These are phyloP conservation scores for Geotrichum cucujoidarum DNA, from an alignment of 1,139 yeast genomes.

Conservation along the genomic window DNA sequence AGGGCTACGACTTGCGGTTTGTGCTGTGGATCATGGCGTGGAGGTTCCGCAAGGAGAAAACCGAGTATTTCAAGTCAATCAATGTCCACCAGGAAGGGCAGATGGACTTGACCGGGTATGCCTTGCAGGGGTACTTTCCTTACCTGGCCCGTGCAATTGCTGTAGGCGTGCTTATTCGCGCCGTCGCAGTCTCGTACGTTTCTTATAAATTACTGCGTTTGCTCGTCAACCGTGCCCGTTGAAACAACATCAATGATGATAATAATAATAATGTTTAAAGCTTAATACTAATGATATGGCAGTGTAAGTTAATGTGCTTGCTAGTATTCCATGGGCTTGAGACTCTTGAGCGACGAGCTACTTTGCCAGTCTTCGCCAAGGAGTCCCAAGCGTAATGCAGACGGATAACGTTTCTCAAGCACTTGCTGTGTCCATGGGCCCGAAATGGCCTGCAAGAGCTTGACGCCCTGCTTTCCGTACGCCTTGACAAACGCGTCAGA, in stretches of 20 bases:
- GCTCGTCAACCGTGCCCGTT: neutral
- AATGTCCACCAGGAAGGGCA: conserved; percentile 15
- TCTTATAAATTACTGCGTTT: conserved; percentile 2
- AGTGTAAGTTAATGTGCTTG: neutral
- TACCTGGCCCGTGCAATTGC: conserved; percentile 16
- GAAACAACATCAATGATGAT: neutral
- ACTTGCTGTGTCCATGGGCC: conserved; percentile 49
- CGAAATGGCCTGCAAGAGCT: conserved; percentile 49
- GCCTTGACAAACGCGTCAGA: conserved; percentile 50
- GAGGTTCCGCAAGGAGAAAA: conserved; percentile 12
- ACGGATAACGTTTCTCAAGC: conserved; percentile 53
- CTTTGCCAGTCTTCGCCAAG: conserved; percentile 72
- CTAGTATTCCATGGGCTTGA: conserved; percentile 24
- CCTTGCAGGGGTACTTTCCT: conserved; percentile 18
- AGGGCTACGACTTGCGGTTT: conserved; percentile 24
- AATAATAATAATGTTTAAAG: neutral
- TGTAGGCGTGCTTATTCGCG: conserved; percentile 11
- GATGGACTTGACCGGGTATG: conserved; percentile 19
- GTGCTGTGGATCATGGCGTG: conserved; percentile 12
- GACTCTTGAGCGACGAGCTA: conserved; percentile 39
- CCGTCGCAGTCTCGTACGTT: neutral
- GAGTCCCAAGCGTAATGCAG: conserved; percentile 69
- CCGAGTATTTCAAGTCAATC: neutral
- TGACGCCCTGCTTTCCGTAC: conserved; percentile 67
- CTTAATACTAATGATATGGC: neutral